phyloP scores from a whole-genome alignment of 768 basidiomycete species.

The Brasilioporus rufonigricans region DNA sequence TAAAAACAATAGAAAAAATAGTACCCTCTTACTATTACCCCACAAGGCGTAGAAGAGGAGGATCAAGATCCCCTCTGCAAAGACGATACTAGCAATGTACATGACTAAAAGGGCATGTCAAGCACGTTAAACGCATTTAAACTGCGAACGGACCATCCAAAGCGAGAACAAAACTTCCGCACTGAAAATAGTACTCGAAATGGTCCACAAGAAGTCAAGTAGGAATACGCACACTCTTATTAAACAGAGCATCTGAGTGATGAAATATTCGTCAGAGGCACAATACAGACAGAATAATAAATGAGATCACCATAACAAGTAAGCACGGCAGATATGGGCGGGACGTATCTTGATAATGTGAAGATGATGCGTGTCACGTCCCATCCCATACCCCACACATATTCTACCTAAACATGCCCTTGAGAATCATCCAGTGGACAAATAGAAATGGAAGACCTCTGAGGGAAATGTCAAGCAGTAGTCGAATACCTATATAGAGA shows the following conservation, averaged over 20 bases:
- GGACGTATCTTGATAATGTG: conserved; percentile 27
- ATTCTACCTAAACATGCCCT: conserved; percentile 12
- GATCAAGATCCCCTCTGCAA: conserved; percentile 21
- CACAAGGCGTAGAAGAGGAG: conserved; percentile 29
- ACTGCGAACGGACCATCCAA: conserved; percentile 15
- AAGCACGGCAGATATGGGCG: conserved; percentile 17
- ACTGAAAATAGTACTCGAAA: conserved; percentile 11
- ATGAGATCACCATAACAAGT: conserved; percentile 21
- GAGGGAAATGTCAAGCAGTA: conserved; percentile 23
- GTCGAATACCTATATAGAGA: conserved; percentile 14
- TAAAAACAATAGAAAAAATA: conserved; percentile 17
- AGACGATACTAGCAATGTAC: conserved; percentile 14
- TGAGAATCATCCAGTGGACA: background rate
- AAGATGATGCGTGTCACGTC: conserved; percentile 22
- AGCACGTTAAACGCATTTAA: background rate
- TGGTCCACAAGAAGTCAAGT: background rate
- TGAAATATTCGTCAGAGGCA: background rate
- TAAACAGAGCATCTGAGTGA: conserved; percentile 9
- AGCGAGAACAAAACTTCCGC: conserved; percentile 16
- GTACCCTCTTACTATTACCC: conserved; percentile 15
- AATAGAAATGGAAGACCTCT: conserved; percentile 14
- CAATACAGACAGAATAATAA: background rate
- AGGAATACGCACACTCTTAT: background rate
- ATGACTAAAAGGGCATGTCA: conserved; percentile 10
- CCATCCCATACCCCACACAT: conserved; percentile 27